Evolutionary conservation across 2,329 filamentous ascomycete species (phyloP).

Genomic region (Xylariaceae sp.): DNA sequence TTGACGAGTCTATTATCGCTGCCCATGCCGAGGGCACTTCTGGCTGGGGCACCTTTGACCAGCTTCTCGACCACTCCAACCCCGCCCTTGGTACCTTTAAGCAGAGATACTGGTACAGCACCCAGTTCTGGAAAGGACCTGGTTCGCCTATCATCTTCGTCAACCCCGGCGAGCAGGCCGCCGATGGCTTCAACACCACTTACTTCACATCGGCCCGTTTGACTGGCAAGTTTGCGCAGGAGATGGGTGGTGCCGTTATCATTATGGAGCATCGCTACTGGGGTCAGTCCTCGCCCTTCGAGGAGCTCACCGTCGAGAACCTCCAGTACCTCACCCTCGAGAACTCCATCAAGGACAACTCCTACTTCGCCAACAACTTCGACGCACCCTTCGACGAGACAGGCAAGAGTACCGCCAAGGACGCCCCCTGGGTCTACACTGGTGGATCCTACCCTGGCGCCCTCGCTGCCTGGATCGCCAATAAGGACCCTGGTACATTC

Average conservation of each 20-base stretch:
- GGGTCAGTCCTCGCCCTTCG: slow-evolving; percentile 37
- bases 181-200: slow-evolving; percentile 31
- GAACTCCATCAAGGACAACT: slow-evolving; percentile 38
- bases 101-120: slow-evolving; percentile 39
- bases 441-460: slow-evolving; percentile 54
- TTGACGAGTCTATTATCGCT: slow-evolving; percentile 19
- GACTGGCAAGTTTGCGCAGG: slow-evolving; percentile 36
- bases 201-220: slow-evolving; percentile 40
- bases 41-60: slow-evolving; percentile 35
- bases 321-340: slow-evolving; percentile 37
- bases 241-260: slow-evolving; percentile 37
- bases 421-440: slow-evolving; percentile 50
- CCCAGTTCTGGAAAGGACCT: slow-evolving; percentile 37
- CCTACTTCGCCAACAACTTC: slow-evolving; percentile 39
- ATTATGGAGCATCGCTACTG: slow-evolving; percentile 41
- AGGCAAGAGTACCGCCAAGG: slow-evolving; percentile 40
- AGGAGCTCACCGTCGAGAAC: slow-evolving; percentile 33
- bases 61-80: slow-evolving; percentile 38
- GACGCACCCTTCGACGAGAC: slow-evolving; percentile 45
- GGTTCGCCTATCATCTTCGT: slow-evolving; percentile 38
- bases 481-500: slow-evolving; percentile 48
- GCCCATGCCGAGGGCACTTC: slow-evolving; percentile 12
- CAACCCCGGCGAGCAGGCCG: slow-evolving; percentile 37
- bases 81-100: slow-evolving; percentile 38
- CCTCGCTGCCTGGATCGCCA: slow-evolving; percentile 47